Base-by-base conservation (phyloP, 202 grass and related monocot genomes). In the Brachypodium distachyon region DNA sequence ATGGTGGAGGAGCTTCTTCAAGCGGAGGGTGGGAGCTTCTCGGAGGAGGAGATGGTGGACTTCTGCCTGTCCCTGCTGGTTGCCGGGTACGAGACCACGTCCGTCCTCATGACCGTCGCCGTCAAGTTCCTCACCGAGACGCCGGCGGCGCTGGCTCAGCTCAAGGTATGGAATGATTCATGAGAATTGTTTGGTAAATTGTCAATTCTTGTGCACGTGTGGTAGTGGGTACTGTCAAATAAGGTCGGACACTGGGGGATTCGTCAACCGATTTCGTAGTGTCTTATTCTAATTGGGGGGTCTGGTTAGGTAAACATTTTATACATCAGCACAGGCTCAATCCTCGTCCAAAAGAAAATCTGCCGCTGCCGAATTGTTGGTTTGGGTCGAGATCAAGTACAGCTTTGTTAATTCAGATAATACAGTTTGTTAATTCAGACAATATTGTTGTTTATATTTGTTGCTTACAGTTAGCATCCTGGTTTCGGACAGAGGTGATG, bases 81-180 rank as follows among this genome's bases (percentile, higher is more conserved):
- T 37, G 96, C 89, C 1, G 96, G 96, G 27, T 96, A 96, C 66
- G 96, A 99, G 87, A 99, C 96, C 3, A 96, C 96, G 4, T 85
- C 96, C 32, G 91, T 93, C 70, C 88, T 92, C 83, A 99, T 99
- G 87, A 96, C 96, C 13, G 74, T 99, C 3, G 91, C 96, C 57
- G 96, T 93, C 26, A 99, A 96, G 82, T 99, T 96, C 90, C 86
- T 99, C 82, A 91, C 80, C 31, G 96, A 99, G 69, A 87, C 88
- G 36, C 92, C 92, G 60, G 33, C 81, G 18, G 96, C 92, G 19
- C 83, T 99, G 14, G 81, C 83, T 0, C 74, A 93, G 61, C 90
- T 99, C 47, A 88, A 72, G 85, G 91, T 93, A 69, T 69, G 66
- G 12, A 62, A 55, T 14, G 18, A 37, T 31, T 58, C 71, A 10